phyloP scores from a whole-genome alignment of 495 filamentous ascomycete genomes.

The Neurospora hispaniola region DNA sequence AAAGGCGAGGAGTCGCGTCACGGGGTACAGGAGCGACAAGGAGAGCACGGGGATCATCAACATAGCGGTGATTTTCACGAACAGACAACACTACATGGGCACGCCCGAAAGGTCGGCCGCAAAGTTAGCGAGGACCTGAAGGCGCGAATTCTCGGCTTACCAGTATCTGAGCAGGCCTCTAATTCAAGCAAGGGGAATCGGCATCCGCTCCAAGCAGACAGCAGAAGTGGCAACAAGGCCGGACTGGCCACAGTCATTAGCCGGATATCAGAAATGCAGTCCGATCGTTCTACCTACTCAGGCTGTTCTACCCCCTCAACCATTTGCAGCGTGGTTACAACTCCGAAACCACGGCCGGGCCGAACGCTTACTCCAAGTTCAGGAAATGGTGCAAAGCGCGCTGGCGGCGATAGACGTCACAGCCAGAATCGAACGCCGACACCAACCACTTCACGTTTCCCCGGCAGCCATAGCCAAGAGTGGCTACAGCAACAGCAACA shows the following conservation, averaged over 20 bases:
- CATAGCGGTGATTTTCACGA: neutral
- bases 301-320: neutral
- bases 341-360: neutral
- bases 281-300: neutral
- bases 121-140: neutral
- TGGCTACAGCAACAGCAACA: neutral
- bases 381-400: neutral
- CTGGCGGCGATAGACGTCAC: neutral
- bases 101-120: neutral
- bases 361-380: neutral
- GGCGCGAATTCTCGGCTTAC: neutral
- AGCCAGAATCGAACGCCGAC: neutral
- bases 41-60: neutral
- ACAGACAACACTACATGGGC: neutral
- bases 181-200: neutral
- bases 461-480: neutral
- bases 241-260: neutral
- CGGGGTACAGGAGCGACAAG: neutral
- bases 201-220: neutral
- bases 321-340: neutral
- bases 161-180: neutral
- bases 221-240: neutral
- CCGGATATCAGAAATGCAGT: neutral
- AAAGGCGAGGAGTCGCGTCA: neutral
- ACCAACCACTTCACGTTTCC: neutral